phyloP scores from a whole-genome alignment of 2,329 filamentous ascomycete species.

The Claviceps quebecensis region DNA sequence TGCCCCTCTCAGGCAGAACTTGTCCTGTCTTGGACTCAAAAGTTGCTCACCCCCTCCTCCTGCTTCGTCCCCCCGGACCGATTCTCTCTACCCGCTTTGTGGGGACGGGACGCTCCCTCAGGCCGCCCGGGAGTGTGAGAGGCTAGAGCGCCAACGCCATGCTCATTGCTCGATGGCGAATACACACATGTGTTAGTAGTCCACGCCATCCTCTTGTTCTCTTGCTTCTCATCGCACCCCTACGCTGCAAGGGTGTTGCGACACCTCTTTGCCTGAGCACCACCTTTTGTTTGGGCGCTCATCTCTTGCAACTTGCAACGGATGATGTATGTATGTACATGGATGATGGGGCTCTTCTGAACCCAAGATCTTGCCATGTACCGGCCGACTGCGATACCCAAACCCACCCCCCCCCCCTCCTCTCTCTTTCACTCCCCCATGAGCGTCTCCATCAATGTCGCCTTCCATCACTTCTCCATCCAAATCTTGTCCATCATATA shows the following conservation, averaged over 20 bases:
- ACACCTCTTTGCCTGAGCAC: conserved; percentile 2
- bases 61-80: background rate
- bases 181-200: background rate
- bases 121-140: background rate
- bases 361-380: conserved; percentile 7
- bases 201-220: background rate
- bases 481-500: conserved; percentile 1
- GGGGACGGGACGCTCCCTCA: conserved; percentile 5
- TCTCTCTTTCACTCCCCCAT: too few relatives aligned
- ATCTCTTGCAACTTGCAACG: background rate
- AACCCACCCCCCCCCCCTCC: background rate
- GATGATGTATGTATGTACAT: background rate
- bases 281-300: conserved; percentile 2
- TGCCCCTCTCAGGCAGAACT: background rate
- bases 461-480: background rate
- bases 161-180: background rate
- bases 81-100: conserved; percentile 5
- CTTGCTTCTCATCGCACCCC: background rate
- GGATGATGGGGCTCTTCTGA: background rate
- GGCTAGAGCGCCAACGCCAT: too few relatives aligned
- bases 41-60: conserved; percentile 1
- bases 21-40: conserved; percentile 1
- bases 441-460: background rate
- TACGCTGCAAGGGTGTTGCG: conserved; percentile 1
- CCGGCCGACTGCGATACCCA: conserved; percentile 1